Evolutionary conservation across 495 filamentous ascomycete genomes (phyloP), one percentile per base, ranked within the genome.

Genomic region (Penicillium verhagenii): DNA sequence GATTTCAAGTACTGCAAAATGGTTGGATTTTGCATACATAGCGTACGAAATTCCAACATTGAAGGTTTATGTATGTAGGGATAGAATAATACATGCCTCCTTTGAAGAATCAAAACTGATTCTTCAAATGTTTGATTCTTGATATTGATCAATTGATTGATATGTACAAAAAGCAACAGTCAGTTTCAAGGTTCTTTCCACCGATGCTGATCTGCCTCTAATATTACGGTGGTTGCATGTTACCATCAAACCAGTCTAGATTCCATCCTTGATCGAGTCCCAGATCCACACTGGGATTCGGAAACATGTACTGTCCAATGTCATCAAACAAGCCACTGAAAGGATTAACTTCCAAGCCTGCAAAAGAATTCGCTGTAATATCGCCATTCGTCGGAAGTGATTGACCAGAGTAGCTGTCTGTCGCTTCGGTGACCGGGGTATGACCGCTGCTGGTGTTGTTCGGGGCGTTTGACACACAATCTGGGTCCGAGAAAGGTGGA

Each of bases 181-280:
- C n/a, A 6, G 31, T 35, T 35, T 35, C 31, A 35, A 35, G 5
- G 9, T 35, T 18, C 1, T 24, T n/a, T 18, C 45, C 28, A 23
- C 24, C 18, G 40, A 11, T 6, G 13, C 2, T 19, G 4, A 14
- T 19, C 18, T 24, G 2, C 18, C 20, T 10, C 20, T 7, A 40
- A 26, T 16, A 2, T 48, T 16, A 48, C 24, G 33, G 26, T 18
- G 28, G 20, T 14, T 19, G n/a, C 25, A 33, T 14, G 18, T 7
- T 18, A 7, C 24, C 40, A 13, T 53, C 65, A 39, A 58, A 61
- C 70, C 72, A 73, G 38, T 72, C 65, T 59, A 72, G 54, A 47
- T 67, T 68, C 72, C 72, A 75, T 33, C 72, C 72, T 45, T 72
- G 65, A 39, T 74, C 72, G 13, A 75, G 51, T 33, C 72, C 72